Percentiles rank a stretch among this genome's conserved stretches.
Conservation (phyloP, 352 stramenopile species). For the Phytophthora melonis region DNA sequence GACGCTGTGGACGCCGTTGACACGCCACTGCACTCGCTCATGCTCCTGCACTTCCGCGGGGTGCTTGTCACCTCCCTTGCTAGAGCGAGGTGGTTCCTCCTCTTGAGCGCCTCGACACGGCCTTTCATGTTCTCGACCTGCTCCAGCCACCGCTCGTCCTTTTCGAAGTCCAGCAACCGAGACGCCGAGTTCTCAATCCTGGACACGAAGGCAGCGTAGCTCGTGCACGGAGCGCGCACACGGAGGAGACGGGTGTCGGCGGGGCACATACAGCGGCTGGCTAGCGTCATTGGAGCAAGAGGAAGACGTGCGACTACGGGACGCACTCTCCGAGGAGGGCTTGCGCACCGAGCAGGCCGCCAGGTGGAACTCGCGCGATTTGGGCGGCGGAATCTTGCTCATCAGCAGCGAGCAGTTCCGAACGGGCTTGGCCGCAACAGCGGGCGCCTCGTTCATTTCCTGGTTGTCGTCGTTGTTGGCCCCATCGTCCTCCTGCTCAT, state of each 20-base stretch:
- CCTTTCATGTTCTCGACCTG: conserved; percentile 43
- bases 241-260: conserved; percentile 35
- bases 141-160: conserved; percentile 43
- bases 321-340: background rate
- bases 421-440: background rate
- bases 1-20: conserved; percentile 45
- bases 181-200: conserved; percentile 44
- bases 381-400: conserved; percentile 44
- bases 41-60: conserved; percentile 38
- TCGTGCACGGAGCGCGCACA: conserved; percentile 29
- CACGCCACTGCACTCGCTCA: conserved; percentile 47
- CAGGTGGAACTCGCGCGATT: conserved; percentile 39
- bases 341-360: conserved; percentile 29
- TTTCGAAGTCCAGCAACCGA: conserved; percentile 45
- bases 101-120: conserved; percentile 44
- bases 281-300: conserved; percentile 11
- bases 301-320: conserved; percentile 12
- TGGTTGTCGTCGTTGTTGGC: conserved; percentile 26
- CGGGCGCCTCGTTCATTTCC: conserved; percentile 18
- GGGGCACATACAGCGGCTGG: conserved; percentile 19
- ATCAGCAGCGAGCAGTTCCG: conserved; percentile 9
- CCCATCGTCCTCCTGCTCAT: background rate
- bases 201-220: conserved; percentile 42
- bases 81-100: conserved; percentile 31
- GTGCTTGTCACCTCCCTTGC: conserved; percentile 30